These are phyloP conservation scores for Epichloe aotearoae DNA, from an alignment of 2,329 filamentous ascomycete genomes.

Conservation along the genomic window DNA sequence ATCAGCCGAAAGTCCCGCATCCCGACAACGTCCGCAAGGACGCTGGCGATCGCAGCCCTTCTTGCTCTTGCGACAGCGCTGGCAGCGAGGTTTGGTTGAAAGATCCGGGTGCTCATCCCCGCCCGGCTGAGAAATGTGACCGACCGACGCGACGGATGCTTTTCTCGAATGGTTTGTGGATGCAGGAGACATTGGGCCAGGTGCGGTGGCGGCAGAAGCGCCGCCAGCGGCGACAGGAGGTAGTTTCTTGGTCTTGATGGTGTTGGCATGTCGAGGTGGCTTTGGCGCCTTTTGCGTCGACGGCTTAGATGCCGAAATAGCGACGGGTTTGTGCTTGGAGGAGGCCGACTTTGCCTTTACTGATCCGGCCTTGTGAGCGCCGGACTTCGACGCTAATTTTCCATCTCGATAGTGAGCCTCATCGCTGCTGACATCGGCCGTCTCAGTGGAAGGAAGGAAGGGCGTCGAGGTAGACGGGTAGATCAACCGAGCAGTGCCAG, in stretches of 20 bases:
- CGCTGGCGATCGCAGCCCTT: slow-evolving; percentile 96
- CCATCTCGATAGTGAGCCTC: slow-evolving; percentile 22
- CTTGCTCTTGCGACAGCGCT: slow-evolving; percentile 98
- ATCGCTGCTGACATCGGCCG: slow-evolving; percentile 23
- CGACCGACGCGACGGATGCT: slow-evolving; percentile 53
- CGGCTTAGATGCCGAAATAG: slow-evolving; percentile 19
- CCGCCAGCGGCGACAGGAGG: slow-evolving; percentile 14
- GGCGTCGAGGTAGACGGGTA: slow-evolving; percentile 40
- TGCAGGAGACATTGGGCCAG: slow-evolving; percentile 41
- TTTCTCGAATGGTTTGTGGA: slow-evolving; percentile 66
- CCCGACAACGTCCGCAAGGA: slow-evolving; percentile 87
- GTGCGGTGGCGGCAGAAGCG: slow-evolving; percentile 7
- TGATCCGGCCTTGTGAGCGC: slow-evolving; percentile 27
- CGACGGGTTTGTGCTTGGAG: slow-evolving; percentile 26
- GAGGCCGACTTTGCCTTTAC: slow-evolving; percentile 22
- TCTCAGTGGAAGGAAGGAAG: slow-evolving; percentile 38
- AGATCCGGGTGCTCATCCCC: slow-evolving; percentile 84
- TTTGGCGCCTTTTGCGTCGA: slow-evolving; percentile 29
- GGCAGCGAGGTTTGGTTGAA: slow-evolving; percentile 91
- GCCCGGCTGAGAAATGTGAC: slow-evolving; percentile 39
- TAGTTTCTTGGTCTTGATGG: slow-evolving; percentile 39
- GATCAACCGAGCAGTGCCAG: slow-evolving; percentile 30
- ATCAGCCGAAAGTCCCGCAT: slow-evolving; percentile 85
- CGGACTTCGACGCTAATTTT: slow-evolving; percentile 13
- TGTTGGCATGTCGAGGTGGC: slow-evolving; percentile 23